Evolutionary conservation across 1,284 basidiomycete species (phyloP).

Genomic region (Apiotrichum porosum): DNA sequence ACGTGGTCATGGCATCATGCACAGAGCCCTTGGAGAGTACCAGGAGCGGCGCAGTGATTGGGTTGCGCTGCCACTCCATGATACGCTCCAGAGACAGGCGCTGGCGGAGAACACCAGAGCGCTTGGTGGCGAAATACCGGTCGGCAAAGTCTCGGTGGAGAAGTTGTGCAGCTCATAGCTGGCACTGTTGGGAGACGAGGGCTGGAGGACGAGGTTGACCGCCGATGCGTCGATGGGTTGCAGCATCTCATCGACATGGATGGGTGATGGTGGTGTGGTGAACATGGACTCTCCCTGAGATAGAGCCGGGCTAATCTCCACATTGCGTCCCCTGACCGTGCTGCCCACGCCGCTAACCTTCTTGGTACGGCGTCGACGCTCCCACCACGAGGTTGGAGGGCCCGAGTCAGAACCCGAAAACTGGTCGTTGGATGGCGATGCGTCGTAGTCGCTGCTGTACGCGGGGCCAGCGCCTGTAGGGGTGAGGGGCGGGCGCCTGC

Average conservation of each 20-base stretch:
- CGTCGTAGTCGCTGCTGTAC: too few relatives aligned
- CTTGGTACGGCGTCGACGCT: too few relatives aligned
- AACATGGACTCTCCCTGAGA: neutral
- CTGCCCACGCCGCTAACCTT: too few relatives aligned
- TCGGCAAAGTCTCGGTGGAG: slow-evolving; percentile 74
- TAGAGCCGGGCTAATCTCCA: neutral
- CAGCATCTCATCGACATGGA: slow-evolving; percentile 3
- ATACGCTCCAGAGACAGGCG: slow-evolving; percentile 69
- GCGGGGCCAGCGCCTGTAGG: too few relatives aligned
- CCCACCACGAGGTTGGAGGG: too few relatives aligned
- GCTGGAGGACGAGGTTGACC: slow-evolving; percentile 19
- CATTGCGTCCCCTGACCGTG: neutral
- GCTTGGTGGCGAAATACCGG: slow-evolving; percentile 82
- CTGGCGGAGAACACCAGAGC: slow-evolving; percentile 68
- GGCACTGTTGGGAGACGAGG: slow-evolving; percentile 11
- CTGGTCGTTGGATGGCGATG: too few relatives aligned
- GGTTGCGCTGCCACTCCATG: slow-evolving; percentile 82
- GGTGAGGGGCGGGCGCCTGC: neutral
- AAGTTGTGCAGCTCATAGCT: slow-evolving; percentile 50
- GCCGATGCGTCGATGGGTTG: neutral
- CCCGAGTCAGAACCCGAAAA: too few relatives aligned
- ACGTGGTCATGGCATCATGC: slow-evolving; percentile 72
- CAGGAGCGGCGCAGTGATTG: slow-evolving; percentile 68
- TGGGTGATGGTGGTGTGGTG: slow-evolving; percentile 2
- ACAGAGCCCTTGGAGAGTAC: slow-evolving; percentile 59